Conservation (phyloP, 2,329 filamentous ascomycete species). For the Ustulina deusta region DNA sequence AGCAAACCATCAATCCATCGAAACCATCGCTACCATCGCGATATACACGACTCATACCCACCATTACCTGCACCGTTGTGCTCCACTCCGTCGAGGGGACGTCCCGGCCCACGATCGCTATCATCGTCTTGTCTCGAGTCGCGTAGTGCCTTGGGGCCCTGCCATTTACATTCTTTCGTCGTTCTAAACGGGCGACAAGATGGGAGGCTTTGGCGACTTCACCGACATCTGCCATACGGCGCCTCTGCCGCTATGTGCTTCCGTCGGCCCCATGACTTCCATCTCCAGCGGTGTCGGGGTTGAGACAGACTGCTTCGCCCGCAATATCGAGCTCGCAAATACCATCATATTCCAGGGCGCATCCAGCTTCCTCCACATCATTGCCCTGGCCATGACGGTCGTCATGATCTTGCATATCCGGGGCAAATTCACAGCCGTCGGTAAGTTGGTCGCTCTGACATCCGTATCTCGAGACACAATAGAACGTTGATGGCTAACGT, state of each 20-base stretch:
- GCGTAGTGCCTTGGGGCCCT: slow-evolving; percentile 2
- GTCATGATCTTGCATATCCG: slow-evolving; percentile 98
- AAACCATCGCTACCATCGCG: not conserved
- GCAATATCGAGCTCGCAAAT: slow-evolving; percentile 95
- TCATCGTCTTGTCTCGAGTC: slow-evolving; percentile 7
- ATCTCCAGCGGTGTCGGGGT: slow-evolving; percentile 80
- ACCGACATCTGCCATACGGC: slow-evolving; percentile 85
- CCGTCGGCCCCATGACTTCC: slow-evolving; percentile 79
- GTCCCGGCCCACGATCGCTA: slow-evolving; percentile 17
- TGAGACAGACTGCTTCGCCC: slow-evolving; percentile 90
- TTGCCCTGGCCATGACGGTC: slow-evolving; percentile 89
- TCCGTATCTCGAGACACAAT: not conserved
- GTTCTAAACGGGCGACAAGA: slow-evolving; percentile 49
- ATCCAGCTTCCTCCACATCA: slow-evolving; percentile 90
- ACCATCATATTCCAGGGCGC: slow-evolving; percentile 98
- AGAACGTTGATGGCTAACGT: slow-evolving; percentile 25
- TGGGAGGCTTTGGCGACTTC: slow-evolving; percentile 94
- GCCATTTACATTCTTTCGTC: not conserved
- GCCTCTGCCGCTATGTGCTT: slow-evolving; percentile 86
- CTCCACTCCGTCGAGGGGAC: slow-evolving; percentile 10
- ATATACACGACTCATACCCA: slow-evolving; percentile 4
- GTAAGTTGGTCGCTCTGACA: slow-evolving; percentile 62
- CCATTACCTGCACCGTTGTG: not conserved
- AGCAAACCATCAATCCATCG: not conserved
- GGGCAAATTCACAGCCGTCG: slow-evolving; percentile 97